Base-by-base conservation (phyloP, 371 early-diverging fungal genomes). In the Sporodiniella umbellata region DNA sequence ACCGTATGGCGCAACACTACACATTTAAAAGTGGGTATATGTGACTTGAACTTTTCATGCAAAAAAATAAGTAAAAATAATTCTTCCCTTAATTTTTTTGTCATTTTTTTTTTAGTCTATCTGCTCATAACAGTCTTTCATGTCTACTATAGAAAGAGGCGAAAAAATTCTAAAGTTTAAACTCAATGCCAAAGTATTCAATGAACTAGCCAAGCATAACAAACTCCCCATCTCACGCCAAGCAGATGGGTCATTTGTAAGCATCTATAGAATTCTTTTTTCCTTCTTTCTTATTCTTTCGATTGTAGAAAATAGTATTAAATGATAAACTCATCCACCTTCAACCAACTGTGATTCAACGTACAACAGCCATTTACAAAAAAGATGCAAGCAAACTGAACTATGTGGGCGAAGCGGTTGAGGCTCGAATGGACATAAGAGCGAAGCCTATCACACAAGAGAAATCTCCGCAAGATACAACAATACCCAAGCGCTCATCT, bases 41-140 rank as follows among this genome's bases (percentile, higher is more conserved):
- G 40, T 40, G 40, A 40, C 40, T 40, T 40, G 8, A 40, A 21
- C 40, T 35, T 8, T 40, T 40, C 40, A 40, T 40, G 40, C 40
- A 40, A 40, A 40, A 40, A 40, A 15, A 40, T 21, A 19, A 7
- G 4, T 7, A 10, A 7, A 7, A 21, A 7, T 19, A 3, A 21
- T 21, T 21, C 21, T 40, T 17, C 21, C 7, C 40, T 40, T 12
- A 21, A 10, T 40, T 21, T 21, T 15, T 19, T 40, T 19, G 15
- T 37, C n/a, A 14, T 40, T 40, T 40, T 19, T 40, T 12, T 19
- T 22, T 40, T 40, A 19, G 8, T 40, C 15, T 8, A 4, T 10
- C 10, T 7, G 17, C 21, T 21, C n/a, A n/a, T n/a, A n/a, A n/a
- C n/a, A n/a, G n/a, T 21, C 21, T 39, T 4, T 40, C 15, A 18